A percentile compares a stretch with the other conserved stretches of the same genome.
Conservation (phyloP, 331 rosid genomes). For the Malus hybrid region DNA sequence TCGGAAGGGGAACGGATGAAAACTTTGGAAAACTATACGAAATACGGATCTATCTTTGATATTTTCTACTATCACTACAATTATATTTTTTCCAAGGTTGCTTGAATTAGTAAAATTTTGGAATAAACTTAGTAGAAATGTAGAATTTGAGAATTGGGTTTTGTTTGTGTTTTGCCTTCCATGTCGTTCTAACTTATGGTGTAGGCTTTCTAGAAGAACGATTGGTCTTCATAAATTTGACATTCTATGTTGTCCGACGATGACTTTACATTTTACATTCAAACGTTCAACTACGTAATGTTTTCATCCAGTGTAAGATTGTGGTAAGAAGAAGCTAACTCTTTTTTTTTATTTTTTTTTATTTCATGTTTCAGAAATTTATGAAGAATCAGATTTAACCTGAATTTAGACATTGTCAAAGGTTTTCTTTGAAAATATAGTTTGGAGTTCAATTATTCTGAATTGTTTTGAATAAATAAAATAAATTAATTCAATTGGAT, state of each 20-base stretch:
- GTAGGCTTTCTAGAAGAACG: neutral
- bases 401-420: too few relatives aligned
- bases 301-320: too few relatives aligned
- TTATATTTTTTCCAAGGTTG: neutral
- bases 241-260: neutral
- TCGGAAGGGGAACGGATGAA: neutral
- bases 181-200: neutral
- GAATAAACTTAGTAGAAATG: neutral
- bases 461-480: too few relatives aligned
- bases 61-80: neutral
- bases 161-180: neutral
- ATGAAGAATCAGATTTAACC: too few relatives aligned
- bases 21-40: neutral
- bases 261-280: neutral
- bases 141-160: neutral
- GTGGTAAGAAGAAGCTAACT: neutral
- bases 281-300: too few relatives aligned
- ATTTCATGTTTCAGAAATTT: neutral
- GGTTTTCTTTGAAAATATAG: too few relatives aligned
- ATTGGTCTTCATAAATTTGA: neutral
- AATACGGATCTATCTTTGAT: neutral
- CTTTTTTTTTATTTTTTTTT: neutral
- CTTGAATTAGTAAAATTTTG: neutral
- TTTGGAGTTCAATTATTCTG: too few relatives aligned
- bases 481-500: too few relatives aligned